Base-by-base conservation (phyloP, 495 filamentous ascomycete species). In the Aspergillus affinis region DNA sequence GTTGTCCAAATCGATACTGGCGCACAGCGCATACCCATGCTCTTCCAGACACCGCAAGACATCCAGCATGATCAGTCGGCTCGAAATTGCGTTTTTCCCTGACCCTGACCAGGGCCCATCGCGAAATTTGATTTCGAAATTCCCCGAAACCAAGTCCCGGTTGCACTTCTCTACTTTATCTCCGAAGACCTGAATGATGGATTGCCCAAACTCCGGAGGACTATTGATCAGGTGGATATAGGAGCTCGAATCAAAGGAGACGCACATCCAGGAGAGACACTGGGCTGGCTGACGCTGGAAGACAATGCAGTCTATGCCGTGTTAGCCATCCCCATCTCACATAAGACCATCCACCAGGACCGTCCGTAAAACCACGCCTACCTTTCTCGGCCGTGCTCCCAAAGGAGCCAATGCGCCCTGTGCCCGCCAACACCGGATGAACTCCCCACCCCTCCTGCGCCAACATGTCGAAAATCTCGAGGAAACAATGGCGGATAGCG, bases 381-480 rank as follows among this genome's bases (percentile, higher is more conserved):
- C 23, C 23, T 26, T 26, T 26, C 23, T 26, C 23, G 2, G 23
- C 23, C 23, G 2, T 26, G 23, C 23, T 26, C 23, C 23, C 23
- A 26, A 26, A 26, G 2, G 23, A 2, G 2, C 23, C 23, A 26
- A 26, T 26, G 23, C 23, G 23, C 18, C 57, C 49, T n/a, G 60
- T 10, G 21, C 61, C 32, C 36, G 57, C 57, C 3, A 21, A 57
- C n/a, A 18, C 32, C 17, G 52, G 52, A 7, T 45, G 17, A 19
- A 64, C 61, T n/a, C 54, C 23, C 61, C 61, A 64, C 23, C 61
- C 61, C 32, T 60, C 59, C 55, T 51, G 59, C 7, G 59, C 51
- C 6, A 65, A 44, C 45, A 44, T 32, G 48, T 61, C 51, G 21
- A 65, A 19, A n/a, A 65, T 19, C 21, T 48, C 55, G 19, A 65